A percentile compares a stretch with the other conserved stretches of the same genome.
Evolutionary conservation across 495 filamentous ascomycete genomes (phyloP).

Genomic region (Elasticomyces elasticus): DNA sequence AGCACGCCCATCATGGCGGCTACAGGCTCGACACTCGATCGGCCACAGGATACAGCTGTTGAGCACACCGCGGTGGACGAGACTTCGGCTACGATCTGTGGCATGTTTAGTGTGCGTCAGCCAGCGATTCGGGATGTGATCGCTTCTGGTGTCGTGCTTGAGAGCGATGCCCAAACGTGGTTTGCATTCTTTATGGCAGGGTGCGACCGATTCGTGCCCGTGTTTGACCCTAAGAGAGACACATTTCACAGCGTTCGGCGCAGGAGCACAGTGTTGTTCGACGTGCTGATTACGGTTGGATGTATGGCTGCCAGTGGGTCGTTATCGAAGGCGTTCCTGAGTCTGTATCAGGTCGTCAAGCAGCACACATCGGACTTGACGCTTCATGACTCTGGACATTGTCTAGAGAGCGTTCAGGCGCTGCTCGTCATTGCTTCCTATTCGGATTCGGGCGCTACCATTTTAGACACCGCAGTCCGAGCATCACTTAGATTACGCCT

Average conservation of each 20-base stretch:
- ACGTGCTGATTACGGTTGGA: constrained; percentile 42
- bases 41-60: too few relatives aligned
- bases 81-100: too few relatives aligned
- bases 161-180: not conserved
- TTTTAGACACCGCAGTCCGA: constrained; percentile 39
- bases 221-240: constrained; percentile 9
- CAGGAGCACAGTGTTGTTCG: constrained; percentile 22
- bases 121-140: not conserved
- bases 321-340: constrained; percentile 22
- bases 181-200: constrained; percentile 2
- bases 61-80: too few relatives aligned
- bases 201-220: constrained; percentile 9
- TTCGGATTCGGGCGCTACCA: constrained; percentile 38
- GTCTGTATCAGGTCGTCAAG: constrained; percentile 12
- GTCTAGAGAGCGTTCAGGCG: constrained; percentile 41
- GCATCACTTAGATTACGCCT: constrained; percentile 40
- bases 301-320: constrained; percentile 36
- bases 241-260: constrained; percentile 7
- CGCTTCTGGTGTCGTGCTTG: not conserved
- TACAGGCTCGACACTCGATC: too few relatives aligned
- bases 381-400: constrained; percentile 24
- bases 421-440: constrained; percentile 42
- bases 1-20: not conserved
- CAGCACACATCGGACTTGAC: constrained; percentile 33
- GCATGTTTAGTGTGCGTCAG: constrained; percentile 1